Evolutionary conservation across 2,329 filamentous ascomycete species (phyloP).

Genomic region (Nannizziopsis barbatae): DNA sequence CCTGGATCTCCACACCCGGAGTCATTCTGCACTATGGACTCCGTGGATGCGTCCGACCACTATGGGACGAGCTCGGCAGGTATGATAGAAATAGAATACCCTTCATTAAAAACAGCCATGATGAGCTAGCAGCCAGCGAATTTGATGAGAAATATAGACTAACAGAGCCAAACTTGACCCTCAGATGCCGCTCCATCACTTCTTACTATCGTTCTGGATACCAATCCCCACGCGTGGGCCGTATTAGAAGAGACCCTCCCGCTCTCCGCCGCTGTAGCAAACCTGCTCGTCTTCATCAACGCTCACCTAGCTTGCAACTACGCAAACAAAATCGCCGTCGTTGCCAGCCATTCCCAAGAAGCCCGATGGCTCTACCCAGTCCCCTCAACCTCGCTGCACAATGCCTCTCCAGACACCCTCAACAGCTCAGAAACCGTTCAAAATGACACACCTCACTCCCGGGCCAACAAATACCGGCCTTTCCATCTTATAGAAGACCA

Average conservation of each 20-base stretch:
- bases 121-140: neutral
- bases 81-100: constrained; percentile 15
- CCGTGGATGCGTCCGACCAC: constrained; percentile 51
- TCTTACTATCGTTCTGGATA: constrained; percentile 84
- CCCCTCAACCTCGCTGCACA: constrained; percentile 20
- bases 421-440: constrained; percentile 18
- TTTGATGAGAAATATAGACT: neutral
- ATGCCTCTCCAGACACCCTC: constrained; percentile 10
- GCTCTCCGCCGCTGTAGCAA: constrained; percentile 71
- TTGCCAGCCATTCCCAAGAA: constrained; percentile 78
- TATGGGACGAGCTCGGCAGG: constrained; percentile 40
- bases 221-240: constrained; percentile 90
- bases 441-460: constrained; percentile 14
- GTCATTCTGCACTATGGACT: constrained; percentile 43
- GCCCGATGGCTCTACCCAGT: constrained; percentile 83
- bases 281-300: constrained; percentile 92
- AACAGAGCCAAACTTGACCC: constrained; percentile 17
- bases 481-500: constrained; percentile 79
- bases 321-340: constrained; percentile 80
- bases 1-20: neutral
- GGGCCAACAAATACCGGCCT: constrained; percentile 82
- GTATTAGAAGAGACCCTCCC: constrained; percentile 62
- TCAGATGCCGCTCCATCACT: constrained; percentile 54
- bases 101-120: neutral
- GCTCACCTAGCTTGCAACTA: constrained; percentile 91